Base-by-base conservation (phyloP, 257 asterid genomes). In the Echites panduratus region DNA sequence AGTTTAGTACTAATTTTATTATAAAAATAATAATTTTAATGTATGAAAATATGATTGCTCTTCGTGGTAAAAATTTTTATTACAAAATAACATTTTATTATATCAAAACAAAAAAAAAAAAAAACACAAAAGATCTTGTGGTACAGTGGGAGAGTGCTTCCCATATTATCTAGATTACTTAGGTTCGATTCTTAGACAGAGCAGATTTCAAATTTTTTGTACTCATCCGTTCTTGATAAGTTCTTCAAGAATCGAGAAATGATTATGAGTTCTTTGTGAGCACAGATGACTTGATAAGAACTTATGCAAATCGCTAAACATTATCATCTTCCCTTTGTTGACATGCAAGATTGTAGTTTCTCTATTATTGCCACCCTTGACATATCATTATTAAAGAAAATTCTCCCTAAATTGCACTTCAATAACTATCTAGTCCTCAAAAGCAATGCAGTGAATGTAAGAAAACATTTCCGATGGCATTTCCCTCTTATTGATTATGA, bases 401-500 rank as follows among this genome's bases (percentile, higher is more conserved):
- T 87, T 72, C 87, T 93, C 19, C 62, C 44, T 56, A 87, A 82
- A 12, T 58, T 81, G 53, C 84, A 81, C 52, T n/a, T 10, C 9
- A 72, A 82, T 49, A 89, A 89, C 17, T 85, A 89, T 70, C 71
- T 35, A 52, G 71, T 45, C 70, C 70, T 93, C 72, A 83, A 71
- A 62, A 79, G 68, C 62, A 90, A 90, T 76, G 88, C 87, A 56
- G 63, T 88, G 73, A 82, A 84, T 78, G 96, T 83, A 27, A 82
- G 96, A 82, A 74, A 82, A 76, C 92, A 90, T 81, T 90, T 93
- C 66, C 98, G 78, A 79, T 93, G 97, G 98, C 92, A 90, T 83
- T 69, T 77, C 44, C 76, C 82, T 7, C 90, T 96, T 61, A 79
- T 81, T 70, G 88, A 90, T 83, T 87, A 73, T 73, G 97, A 93